These are phyloP conservation scores for Xerocomellus amylosporus DNA, from an alignment of 768 basidiomycete species.

Conservation along the genomic window DNA sequence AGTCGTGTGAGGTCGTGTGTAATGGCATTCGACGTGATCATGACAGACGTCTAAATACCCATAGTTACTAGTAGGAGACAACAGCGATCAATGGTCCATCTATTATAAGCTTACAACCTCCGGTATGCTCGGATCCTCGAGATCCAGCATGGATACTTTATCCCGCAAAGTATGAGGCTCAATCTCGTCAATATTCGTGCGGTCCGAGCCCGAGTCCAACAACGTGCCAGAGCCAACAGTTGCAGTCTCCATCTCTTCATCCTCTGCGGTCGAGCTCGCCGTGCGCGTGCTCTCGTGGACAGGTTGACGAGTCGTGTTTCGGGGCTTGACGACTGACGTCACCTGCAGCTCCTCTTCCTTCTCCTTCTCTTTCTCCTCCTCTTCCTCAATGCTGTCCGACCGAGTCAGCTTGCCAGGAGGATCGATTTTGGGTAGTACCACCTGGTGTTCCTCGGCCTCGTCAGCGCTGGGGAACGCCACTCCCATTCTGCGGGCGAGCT, in stretches of 20 bases:
- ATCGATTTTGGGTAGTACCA: slow-evolving; percentile 19
- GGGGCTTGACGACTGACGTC: neutral
- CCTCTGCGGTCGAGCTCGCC: slow-evolving; percentile 10
- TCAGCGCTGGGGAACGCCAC: slow-evolving; percentile 17
- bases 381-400: slow-evolving; percentile 35
- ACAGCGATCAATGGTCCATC: neutral
- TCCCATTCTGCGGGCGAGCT: slow-evolving; percentile 32
- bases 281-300: slow-evolving; percentile 1
- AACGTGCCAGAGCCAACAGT: slow-evolving; percentile 26
- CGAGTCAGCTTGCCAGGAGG: slow-evolving; percentile 24
- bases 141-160: slow-evolving; percentile 26
- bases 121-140: slow-evolving; percentile 22
- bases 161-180: slow-evolving; percentile 26
- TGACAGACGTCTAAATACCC: slow-evolving; percentile 20
- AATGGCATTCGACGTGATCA: slow-evolving; percentile 5
- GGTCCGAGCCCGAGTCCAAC: slow-evolving; percentile 30
- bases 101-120: slow-evolving; percentile 12
- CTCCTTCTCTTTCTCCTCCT: slow-evolving; percentile 28
- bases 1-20: neutral
- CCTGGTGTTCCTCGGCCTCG: slow-evolving; percentile 14
- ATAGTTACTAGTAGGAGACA: slow-evolving; percentile 20
- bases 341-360: slow-evolving; percentile 8
- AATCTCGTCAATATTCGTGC: slow-evolving; percentile 25
- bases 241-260: slow-evolving; percentile 20
- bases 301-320: slow-evolving; percentile 1